Evolutionary conservation across 2,329 filamentous ascomycete genomes (phyloP), one percentile per base, ranked within the genome.

Genomic region (Ascochyta viciae-villosae): DNA sequence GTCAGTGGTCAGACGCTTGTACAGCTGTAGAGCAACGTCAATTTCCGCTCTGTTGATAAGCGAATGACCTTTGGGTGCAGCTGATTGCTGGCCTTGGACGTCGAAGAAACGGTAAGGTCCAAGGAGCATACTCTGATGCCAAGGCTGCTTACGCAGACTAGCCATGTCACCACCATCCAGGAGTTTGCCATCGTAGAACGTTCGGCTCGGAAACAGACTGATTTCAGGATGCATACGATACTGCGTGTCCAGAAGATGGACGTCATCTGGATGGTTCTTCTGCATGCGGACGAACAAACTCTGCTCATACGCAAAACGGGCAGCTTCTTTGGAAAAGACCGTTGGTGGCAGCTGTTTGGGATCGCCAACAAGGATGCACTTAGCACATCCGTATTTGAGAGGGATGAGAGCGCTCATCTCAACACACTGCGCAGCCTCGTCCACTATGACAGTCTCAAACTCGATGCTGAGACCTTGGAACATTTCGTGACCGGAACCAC

Each of bases 161-260:
- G 84, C 87, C 93, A 98, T 98, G 63, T 90, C 85, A 57, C 84
- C 85, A 23, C 96, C 95, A 74, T 99, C 92, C 61, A 93, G 81
- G 10, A 99, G 85, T 61, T 87, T 86, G 26, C 91, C 87, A 72
- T 98, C 92, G 78, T 99, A 99, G 78, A 99, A 99, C 47, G 93
- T 89, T 65, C 84, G 81, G 74, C 92, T 96, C 1, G 96, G 95
- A 75, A 97, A 99, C 48, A 82, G 76, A 75, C 92, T 96, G 73
- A 99, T 99, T 64, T 95, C 91, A 0, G 96, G 95, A 78, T 99
- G 95, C 96, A 99, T 99, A 77, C 95, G 95, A 74, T 99, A 99
- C 73, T 99, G 95, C 52, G 90, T 95, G 72, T 98, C 94, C n/a
- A 99, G 86, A 24, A 99, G 83, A 79, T 99, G 94, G 15, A 99